Evolutionary conservation across 1,139 yeast genomes (phyloP), one percentile per base, ranked within the genome.

Genomic region (Blastobotrys buckinghamii): DNA sequence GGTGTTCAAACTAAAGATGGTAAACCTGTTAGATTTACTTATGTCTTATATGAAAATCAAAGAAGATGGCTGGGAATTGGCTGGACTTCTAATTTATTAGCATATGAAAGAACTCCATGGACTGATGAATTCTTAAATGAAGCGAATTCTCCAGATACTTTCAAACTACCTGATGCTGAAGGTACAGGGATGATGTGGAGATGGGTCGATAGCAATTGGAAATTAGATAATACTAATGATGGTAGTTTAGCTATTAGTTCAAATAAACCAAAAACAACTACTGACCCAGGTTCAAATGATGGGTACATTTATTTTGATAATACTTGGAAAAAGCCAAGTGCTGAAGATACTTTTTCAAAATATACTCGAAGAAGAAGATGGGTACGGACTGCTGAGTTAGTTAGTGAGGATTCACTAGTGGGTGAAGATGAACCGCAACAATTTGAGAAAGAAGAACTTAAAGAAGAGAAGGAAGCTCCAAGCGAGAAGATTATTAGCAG

Each of bases 61-160:
- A 80, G 98, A 62, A 81, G 95, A 59, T 92, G 98, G 98, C 74
- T 92, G 42, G 98, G 97, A 10, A 87, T 92, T 59, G 98, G 98
- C 12, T 92, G 98, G 98, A 90, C 98, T 0, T 75, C 94, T 8
- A 89, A 89, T 62, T 74, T 92, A 63, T 73, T 92, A 53, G 84
- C 95, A 33, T 92, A 92, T 64, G 98, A 92, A 66, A 77, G 98
- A 61, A 81, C 96, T 0, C 84, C 97, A 1, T 92, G 97, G 97
- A 90, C 97, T 0, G 98, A 92, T 65, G 97, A 90, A 66, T 89
- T 89, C 61, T 73, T 89, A 53, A 90, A 90, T 64, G 96, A 89
- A 62, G 78, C 90, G 1, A 80, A 84, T 3, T 74, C 90, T 6
- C 83, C 90, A 22, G 92, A 84, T 6, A 68, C 76, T 22, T 92